Evolutionary conservation across 2,329 filamentous ascomycete genomes (phyloP).

Genomic region (Fusarium nanum): DNA sequence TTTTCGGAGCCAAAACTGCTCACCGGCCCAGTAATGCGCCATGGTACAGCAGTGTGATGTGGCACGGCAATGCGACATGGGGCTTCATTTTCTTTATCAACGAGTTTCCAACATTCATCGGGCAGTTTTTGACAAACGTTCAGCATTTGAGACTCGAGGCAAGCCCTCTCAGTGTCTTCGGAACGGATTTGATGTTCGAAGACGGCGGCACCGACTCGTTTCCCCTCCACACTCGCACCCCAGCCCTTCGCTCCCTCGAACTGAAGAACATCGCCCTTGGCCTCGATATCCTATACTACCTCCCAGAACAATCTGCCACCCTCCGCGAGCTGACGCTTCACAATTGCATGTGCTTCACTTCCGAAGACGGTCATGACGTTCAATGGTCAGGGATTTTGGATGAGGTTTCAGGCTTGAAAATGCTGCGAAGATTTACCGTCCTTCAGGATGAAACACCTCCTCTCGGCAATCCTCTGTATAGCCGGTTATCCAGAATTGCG

Average conservation of each 20-base stretch:
- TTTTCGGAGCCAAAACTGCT: not conserved
- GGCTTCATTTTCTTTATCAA: not conserved
- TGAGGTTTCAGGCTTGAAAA: not conserved
- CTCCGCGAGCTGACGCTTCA: not conserved
- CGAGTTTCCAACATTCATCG: rapidly evolving
- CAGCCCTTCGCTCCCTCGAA: not conserved
- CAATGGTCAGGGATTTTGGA: not conserved
- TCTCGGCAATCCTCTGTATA: no score
- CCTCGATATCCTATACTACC: rapidly evolving
- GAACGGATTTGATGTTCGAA: not conserved
- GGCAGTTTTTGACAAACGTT: not conserved
- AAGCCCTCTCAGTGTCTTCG: rapidly evolving
- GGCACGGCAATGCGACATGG: rapidly evolving
- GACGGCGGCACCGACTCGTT: not conserved
- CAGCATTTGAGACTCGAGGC: not conserved
- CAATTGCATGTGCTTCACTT: not conserved
- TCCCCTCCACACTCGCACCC: rapidly evolving
- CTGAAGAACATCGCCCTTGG: not conserved
- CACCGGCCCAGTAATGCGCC: no score
- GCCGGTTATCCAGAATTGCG: rapidly evolving
- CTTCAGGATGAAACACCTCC: not conserved
- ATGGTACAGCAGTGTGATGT: no score
- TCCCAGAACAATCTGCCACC: rapidly evolving
- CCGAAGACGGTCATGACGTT: rapidly evolving
- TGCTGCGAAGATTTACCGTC: not conserved